phyloP scores from a whole-genome alignment of 1,139 yeast genomes.

The Diutina catenulata region DNA sequence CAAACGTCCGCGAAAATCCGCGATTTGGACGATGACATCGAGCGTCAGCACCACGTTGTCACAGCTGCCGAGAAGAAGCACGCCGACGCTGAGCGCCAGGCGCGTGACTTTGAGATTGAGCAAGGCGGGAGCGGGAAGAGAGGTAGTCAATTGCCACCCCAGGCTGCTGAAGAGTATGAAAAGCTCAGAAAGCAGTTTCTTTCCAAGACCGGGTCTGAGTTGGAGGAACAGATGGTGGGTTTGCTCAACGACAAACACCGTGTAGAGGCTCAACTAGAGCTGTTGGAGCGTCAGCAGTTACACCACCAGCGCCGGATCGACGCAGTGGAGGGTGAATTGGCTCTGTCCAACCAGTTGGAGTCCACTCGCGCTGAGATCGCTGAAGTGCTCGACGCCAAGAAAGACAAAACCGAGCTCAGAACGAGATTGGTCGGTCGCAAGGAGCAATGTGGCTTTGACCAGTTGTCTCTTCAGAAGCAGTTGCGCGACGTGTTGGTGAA shows the following conservation, averaged over 20 bases:
- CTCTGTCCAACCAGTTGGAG: not conserved
- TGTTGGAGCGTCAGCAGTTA: conserved; percentile 25
- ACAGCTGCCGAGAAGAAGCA: conserved; percentile 33
- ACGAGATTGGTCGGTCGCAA: conserved; percentile 31
- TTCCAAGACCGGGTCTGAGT: conserved; percentile 43
- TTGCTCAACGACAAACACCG: conserved; percentile 35
- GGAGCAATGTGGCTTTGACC: conserved; percentile 36
- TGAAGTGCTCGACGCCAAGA: conserved; percentile 8
- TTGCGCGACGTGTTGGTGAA: conserved; percentile 49
- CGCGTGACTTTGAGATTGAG: conserved; percentile 35
- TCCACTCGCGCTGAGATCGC: not conserved
- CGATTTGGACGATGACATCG: not conserved
- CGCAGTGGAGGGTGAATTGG: not conserved
- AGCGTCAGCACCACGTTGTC: not conserved
- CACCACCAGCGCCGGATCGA: not conserved
- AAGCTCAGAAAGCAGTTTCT: conserved; percentile 45
- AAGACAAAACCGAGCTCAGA: conserved; percentile 27
- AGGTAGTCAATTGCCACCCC: too few species aligned
- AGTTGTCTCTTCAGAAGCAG: conserved; percentile 47
- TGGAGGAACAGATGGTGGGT: conserved; percentile 39
- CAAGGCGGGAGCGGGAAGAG: too few species aligned
- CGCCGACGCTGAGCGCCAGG: conserved; percentile 30
- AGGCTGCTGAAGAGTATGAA: conserved; percentile 51
- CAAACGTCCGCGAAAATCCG: not conserved
- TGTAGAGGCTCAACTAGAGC: conserved; percentile 24